Percentiles rank a stretch among this genome's conserved stretches.
These are phyloP conservation scores for Ephemerocybe angulata DNA, from an alignment of 768 basidiomycete genomes.

Conservation along the genomic window DNA sequence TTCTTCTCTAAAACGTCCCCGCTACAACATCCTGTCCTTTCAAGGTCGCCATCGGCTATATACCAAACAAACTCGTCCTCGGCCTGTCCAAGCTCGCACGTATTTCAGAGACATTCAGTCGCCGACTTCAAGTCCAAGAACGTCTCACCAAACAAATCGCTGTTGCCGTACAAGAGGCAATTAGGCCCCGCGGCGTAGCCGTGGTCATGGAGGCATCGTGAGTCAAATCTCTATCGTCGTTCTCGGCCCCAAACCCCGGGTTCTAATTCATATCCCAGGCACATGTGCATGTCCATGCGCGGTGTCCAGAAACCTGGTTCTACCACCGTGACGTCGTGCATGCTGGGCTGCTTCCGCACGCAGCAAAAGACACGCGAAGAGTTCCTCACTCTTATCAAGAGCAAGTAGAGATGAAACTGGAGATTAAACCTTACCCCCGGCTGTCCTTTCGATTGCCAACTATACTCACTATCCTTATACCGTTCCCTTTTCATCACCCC, in stretches of 20 bases:
- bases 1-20: conserved; percentile 12
- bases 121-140: conserved; percentile 96
- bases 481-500: conserved; percentile 16
- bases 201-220: conserved; percentile 99
- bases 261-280: conserved; percentile 41
- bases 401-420: too few relatives aligned
- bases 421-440: too few relatives aligned
- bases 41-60: conserved; percentile 96
- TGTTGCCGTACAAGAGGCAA: conserved; percentile 96
- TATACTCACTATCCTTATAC: neutral
- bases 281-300: conserved; percentile 99
- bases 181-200: conserved; percentile 94
- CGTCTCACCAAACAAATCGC: conserved; percentile 97
- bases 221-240: conserved; percentile 27
- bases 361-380: conserved; percentile 98
- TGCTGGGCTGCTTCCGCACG: conserved; percentile 98
- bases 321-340: conserved; percentile 92
- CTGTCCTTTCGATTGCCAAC: conserved; percentile 9
- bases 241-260: neutral
- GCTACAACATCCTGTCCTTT: neutral
- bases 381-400: conserved; percentile 83
- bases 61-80: conserved; percentile 91
- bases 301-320: conserved; percentile 98
- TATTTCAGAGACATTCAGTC: conserved; percentile 95
- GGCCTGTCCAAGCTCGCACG: conserved; percentile 95